These are phyloP conservation scores for Hymenoscyphus repandus DNA, from an alignment of 2,329 filamentous ascomycete species.

Conservation along the genomic window DNA sequence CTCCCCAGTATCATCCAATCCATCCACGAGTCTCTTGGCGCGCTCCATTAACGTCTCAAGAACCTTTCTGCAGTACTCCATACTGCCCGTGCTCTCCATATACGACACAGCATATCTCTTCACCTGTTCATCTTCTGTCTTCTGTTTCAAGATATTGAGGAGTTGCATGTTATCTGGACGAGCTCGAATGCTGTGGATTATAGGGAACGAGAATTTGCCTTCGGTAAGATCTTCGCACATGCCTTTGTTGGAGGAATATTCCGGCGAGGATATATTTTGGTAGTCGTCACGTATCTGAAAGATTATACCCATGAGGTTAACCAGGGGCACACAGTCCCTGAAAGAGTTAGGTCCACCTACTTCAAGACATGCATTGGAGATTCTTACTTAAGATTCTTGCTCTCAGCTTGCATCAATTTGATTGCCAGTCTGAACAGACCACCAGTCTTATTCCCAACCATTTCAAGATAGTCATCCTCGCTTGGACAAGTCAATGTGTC, in stretches of 20 bases:
- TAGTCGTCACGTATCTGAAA: conserved; percentile 95
- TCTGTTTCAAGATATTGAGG: conserved; percentile 88
- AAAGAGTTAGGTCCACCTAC: conserved; percentile 2
- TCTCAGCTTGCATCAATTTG: conserved; percentile 82
- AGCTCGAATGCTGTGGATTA: conserved; percentile 86
- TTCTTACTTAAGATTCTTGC: conserved; percentile 38
- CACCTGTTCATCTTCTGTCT: conserved; percentile 78
- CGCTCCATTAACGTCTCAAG: conserved; percentile 58
- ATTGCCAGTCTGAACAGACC: conserved; percentile 80
- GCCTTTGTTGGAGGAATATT: conserved; percentile 85
- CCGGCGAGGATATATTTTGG: conserved; percentile 70
- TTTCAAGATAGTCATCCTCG: conserved; percentile 88
- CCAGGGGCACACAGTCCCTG: conserved; percentile 73
- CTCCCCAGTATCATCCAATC: conserved; percentile 56
- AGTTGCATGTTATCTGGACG: conserved; percentile 72
- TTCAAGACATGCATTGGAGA: not conserved
- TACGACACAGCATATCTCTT: conserved; percentile 88
- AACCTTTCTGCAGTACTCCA: conserved; percentile 74
- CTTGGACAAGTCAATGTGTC: conserved; percentile 78
- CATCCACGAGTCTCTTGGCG: conserved; percentile 57
- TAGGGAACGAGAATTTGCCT: conserved; percentile 93
- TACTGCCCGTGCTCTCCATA: conserved; percentile 86
- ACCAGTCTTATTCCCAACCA: conserved; percentile 88
- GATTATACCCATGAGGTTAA: conserved; percentile 78
- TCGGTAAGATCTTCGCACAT: conserved; percentile 94